Evolutionary conservation across 345 rosid species (phyloP), one percentile per base, ranked within the genome.

Genomic region (Euphorbia lathyris): DNA sequence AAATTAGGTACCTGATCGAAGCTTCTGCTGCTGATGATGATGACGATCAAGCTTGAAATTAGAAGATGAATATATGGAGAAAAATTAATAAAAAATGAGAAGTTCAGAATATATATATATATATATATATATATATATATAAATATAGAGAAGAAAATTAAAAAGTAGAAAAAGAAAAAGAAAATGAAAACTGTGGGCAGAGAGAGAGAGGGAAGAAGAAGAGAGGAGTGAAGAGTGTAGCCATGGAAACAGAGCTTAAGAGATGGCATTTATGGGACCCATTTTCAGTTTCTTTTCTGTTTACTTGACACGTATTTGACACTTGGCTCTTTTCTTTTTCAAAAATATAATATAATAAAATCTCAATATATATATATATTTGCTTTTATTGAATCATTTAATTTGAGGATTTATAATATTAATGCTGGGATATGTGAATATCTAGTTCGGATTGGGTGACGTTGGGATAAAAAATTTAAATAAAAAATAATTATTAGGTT

Each of bases 251-350:
- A 56, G 19, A 8, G 20, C 47, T 65, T 45, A 65, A 57, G 42
- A 57, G 65, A 58, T 65, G 65, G 65, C 71, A 38, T 4, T 12
- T 10, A 58, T n/a, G 72, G 67, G 4, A 53, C 71, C 62, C 65
- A 20, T 66, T 14, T n/a, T n/a, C n/a, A n/a, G n/a, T n/a, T n/a
- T n/a, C 26, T 50, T 11, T 50, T 50, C 71, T 19, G n/a, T 50
- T 52, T 36, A 40, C 11, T 51, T 59, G 76, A 50, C 76, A 73
- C 76, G 71, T 73, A 13, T 34, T 14, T 60, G 76, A 66, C 76
- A 66, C 76, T 59, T 67, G 76, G 55, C 71, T 19, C 36, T 7
- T 20, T 45, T 45, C 12, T 45, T 3, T 45, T 11, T 45, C 50
- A 45, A 34, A 34, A 34, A 34, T 34, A 34, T 34, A 34, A 2